Base-by-base conservation (phyloP, 2,329 filamentous ascomycete species). In the Juglanconis oblonga region DNA sequence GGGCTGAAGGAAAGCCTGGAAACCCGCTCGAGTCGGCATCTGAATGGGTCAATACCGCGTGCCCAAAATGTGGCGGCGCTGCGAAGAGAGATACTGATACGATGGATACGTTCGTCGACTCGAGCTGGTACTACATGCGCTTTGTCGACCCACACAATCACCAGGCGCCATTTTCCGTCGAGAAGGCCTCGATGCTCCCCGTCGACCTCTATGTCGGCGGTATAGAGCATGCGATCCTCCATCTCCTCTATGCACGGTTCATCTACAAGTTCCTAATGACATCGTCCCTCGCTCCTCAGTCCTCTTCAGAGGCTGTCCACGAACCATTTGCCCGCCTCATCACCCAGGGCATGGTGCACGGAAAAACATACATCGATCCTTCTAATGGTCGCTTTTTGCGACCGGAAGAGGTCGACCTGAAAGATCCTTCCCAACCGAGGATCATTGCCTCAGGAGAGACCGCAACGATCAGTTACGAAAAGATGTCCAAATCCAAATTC, bases 41-140 rank as follows among this genome's bases (percentile, higher is more conserved):
- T 11, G 85, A 88, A 7, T 97, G 91, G 87, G 80, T 91, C 50
- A 85, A 92, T 67, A 90, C 87, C 0, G 72, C 79, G 3, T 97
- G 92, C 69, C 92, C 92, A 5, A 84, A 84, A 66, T 97, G 92
- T 68, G 77, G 82, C 14, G 80, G 83, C 1, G 75, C 85, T 31
- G 92, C 91, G 6, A 89, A 86, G 70, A 84, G 92, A 64, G 92
- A 97, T 65, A 96, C 92, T 0, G 92, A 97, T 71, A 97, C 92
- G 3, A 96, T 97, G 92, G 92, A 97, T 72, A 97, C 92, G 0
- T 97, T 97, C 74, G 92, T 97, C 62, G 92, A 96, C 74, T 96
- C 92, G 1, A 96, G 92, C 57, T 97, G 92, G 92, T 97, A 97
- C 73, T 96, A 88, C 69, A 86, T 93, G 75, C 85, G 91, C 11